These are phyloP conservation scores for Candida broadrunensis DNA, from an alignment of 805 yeast genomes.

Conservation along the genomic window DNA sequence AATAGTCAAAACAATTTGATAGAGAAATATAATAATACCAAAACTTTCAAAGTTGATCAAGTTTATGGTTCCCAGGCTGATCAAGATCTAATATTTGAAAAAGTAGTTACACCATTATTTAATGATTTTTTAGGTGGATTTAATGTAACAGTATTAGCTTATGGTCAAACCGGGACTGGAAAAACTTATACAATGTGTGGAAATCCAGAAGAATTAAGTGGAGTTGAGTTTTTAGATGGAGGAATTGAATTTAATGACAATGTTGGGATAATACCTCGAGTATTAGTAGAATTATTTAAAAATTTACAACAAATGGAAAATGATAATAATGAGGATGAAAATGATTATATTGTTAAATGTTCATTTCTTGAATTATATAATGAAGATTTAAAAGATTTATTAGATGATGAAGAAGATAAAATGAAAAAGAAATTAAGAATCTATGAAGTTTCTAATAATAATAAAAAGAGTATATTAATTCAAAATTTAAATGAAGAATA, in stretches of 20 bases:
- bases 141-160: conserved; percentile 78
- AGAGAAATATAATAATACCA: conserved; percentile 23
- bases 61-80: conserved; percentile 83
- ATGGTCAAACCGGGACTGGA: conserved; percentile 87
- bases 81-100: conserved; percentile 63
- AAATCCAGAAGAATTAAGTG: not conserved
- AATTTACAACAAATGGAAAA: conserved; percentile 19
- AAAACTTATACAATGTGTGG: conserved; percentile 77
- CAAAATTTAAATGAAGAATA: conserved; percentile 65
- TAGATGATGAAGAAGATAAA: conserved; percentile 43
- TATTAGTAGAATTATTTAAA: conserved; percentile 49
- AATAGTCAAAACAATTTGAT: conserved; percentile 27
- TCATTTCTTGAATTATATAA: conserved; percentile 85
- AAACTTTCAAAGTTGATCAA: conserved; percentile 70
- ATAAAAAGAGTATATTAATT: conserved; percentile 37
- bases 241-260: conserved; percentile 16
- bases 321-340: conserved; percentile 16
- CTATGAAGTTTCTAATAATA: conserved; percentile 26
- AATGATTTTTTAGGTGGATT: conserved; percentile 58
- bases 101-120: conserved; percentile 70
- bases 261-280: conserved; percentile 60
- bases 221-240: not conserved
- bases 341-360: conserved; percentile 66
- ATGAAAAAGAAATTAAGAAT: conserved; percentile 27
- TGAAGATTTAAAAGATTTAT: conserved; percentile 76